Percentiles rank a stretch among this genome's conserved stretches.
Conservation (phyloP, 768 basidiomycete species). For the Termitomyces heimii region DNA sequence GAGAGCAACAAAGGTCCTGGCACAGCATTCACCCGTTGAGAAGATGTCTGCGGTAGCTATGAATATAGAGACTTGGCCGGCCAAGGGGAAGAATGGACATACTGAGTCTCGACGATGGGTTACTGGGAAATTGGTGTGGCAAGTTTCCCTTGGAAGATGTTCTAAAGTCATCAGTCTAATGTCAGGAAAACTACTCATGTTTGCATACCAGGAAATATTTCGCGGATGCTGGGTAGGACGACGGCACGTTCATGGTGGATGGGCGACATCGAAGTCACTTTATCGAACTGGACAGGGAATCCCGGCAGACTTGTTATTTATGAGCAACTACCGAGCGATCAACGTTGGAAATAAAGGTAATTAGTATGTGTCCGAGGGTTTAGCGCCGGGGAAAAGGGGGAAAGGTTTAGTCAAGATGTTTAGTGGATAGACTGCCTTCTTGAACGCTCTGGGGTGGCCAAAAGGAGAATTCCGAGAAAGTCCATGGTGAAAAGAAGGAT, state of each 20-base stretch:
- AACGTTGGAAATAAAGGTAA: constrained; percentile 1
- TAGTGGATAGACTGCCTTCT: constrained; percentile 12
- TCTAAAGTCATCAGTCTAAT: neutral
- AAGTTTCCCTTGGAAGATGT: constrained; percentile 9
- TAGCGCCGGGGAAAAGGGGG: constrained; percentile 8
- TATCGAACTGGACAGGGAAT: neutral
- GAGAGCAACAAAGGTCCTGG: neutral
- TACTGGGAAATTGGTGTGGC: constrained; percentile 7
- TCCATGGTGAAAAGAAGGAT: constrained; percentile 12
- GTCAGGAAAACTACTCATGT: neutral
- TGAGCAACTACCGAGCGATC: neutral
- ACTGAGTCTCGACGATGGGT: neutral
- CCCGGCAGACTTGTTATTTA: neutral
- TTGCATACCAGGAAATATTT: constrained; percentile 48
- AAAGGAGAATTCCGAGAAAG: constrained; percentile 15
- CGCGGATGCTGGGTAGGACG: constrained; percentile 44
- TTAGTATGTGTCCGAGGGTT: constrained; percentile 11
- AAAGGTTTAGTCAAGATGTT: constrained; percentile 3
- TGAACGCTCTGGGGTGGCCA: constrained; percentile 11
- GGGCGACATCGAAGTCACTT: neutral
- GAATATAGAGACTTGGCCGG: neutral
- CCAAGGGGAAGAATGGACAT: neutral
- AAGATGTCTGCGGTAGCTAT: neutral
- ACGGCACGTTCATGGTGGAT: constrained; percentile 9
- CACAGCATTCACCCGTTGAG: neutral